A percentile compares a stretch with the other conserved stretches of the same genome.
These are phyloP conservation scores for Citrullus mucosospermus DNA, from an alignment of 306 rosid species.

Conservation along the genomic window DNA sequence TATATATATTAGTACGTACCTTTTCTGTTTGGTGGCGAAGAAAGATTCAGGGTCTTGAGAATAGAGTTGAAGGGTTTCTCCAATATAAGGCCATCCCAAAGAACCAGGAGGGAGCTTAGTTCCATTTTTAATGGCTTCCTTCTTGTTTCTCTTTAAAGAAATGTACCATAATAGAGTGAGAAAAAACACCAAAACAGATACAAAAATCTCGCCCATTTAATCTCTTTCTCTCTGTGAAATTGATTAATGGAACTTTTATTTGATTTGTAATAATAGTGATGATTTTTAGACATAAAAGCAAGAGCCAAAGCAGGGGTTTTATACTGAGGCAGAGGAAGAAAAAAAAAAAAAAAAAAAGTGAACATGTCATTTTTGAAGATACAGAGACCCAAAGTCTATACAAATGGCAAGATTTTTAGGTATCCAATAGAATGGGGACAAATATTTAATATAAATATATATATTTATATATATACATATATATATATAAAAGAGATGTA, in stretches of 20 bases:
- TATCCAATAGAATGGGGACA: conserved; percentile 2
- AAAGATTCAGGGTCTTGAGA: conserved; percentile 65
- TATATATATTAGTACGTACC: conserved; percentile 16
- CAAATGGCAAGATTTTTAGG: background rate
- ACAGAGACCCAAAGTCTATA: background rate
- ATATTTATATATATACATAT: no score
- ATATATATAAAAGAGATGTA: background rate
- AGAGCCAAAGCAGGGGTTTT: background rate
- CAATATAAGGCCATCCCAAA: conserved; percentile 84
- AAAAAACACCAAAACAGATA: conserved; percentile 27
- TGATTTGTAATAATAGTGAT: background rate
- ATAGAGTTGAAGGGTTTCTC: conserved; percentile 80
- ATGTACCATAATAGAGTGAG: conserved; percentile 18
- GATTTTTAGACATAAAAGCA: background rate
- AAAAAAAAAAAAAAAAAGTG: background rate
- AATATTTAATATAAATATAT: no score
- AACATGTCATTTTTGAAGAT: background rate
- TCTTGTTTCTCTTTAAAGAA: conserved; percentile 13
- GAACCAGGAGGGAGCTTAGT: conserved; percentile 91
- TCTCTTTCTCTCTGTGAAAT: background rate
- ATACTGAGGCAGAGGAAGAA: background rate
- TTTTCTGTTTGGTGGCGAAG: conserved; percentile 66
- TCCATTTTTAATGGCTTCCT: conserved; percentile 9
- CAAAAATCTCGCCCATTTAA: conserved; percentile 27
- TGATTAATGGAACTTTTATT: background rate